Percentiles rank a stretch among this genome's conserved stretches.
Conservation (phyloP, 192 early-diverging fungal genomes). For the Podila clonocystis region DNA sequence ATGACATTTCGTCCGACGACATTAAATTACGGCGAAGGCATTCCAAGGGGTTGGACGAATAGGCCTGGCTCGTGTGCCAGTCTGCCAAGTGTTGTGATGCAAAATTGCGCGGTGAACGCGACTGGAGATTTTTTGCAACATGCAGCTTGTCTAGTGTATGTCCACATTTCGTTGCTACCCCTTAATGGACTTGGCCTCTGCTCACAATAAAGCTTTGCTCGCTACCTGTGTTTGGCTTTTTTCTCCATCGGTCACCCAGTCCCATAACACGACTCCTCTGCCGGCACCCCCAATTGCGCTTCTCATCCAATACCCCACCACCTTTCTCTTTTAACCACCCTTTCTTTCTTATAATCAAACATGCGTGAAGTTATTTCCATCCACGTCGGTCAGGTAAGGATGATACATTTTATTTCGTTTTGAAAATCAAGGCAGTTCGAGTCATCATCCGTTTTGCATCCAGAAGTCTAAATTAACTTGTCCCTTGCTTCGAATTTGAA, state of each 20-base stretch:
- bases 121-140: no score
- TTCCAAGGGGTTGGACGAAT: not conserved
- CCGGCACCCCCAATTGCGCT: slow-evolving; percentile 4
- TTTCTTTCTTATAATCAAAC: slow-evolving; percentile 3
- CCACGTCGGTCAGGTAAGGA: slow-evolving; percentile 52
- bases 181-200: no score
- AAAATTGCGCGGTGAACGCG: no score
- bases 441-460: not conserved
- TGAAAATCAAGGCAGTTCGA: not conserved
- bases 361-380: slow-evolving; percentile 14
- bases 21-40: not conserved
- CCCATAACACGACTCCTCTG: slow-evolving; percentile 4
- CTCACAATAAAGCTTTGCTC: not conserved
- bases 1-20: not conserved
- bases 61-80: no score
- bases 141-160: no score
- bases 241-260: slow-evolving; percentile 3
- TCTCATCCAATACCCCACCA: not conserved
- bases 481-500: not conserved
- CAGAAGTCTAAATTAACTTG: not conserved
- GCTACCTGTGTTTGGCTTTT: not conserved
- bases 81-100: no score
- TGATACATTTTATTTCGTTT: not conserved
- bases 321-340: not conserved
- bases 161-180: no score